Base-by-base conservation (phyloP, 768 basidiomycete genomes). In the Ramaria sp. region DNA sequence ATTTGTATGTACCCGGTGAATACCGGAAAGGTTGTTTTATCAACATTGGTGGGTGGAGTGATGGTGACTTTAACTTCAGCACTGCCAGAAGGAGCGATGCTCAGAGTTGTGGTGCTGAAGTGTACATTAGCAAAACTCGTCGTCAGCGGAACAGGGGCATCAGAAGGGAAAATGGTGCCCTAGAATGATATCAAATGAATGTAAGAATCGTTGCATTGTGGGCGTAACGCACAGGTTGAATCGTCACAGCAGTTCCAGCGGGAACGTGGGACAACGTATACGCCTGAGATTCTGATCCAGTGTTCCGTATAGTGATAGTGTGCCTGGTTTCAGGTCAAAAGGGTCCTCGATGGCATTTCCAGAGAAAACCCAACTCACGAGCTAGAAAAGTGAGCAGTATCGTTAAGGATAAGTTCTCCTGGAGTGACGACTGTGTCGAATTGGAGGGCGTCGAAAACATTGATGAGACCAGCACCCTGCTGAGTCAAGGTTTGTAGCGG, bases 381-480 rank as follows among this genome's bases (percentile, higher is more conserved):
- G 42, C 66, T 63, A 49, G 69, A 65, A 63, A 78, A 77, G 61
- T 81, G 69, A 7, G 76, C 72, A 3, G 82, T 84, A 62, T 84
- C 83, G 58, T 86, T 85, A 38, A 83, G 65, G 36, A 78, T 59
- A n/a, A 85, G 67, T 61, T 82, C 75, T 13, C 74, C 71, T 5
- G 80, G 81, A 4, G 75, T 72, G 25, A 85, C 65, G 37, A 77
- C 62, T 4, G 79, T 75, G 0, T 70, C 73, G 4, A 75, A 67
- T 50, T 76, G 71, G 44, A 84, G 69, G 0, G 83, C 82, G 52
- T 76, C 71, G 63, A 73, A 79, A 12, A 78, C 77, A 56, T 84
- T 70, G 52, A 84, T 68, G 47, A 82, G 60, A 12, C 79, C 79
- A 10, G 77, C 73, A 41, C 79, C 79, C 59, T 78, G 77, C 55